Evolutionary conservation across 208 protist genomes (phyloP), one percentile per base, ranked within the genome.

Genomic region (Blastocrithidia nonstop): DNA sequence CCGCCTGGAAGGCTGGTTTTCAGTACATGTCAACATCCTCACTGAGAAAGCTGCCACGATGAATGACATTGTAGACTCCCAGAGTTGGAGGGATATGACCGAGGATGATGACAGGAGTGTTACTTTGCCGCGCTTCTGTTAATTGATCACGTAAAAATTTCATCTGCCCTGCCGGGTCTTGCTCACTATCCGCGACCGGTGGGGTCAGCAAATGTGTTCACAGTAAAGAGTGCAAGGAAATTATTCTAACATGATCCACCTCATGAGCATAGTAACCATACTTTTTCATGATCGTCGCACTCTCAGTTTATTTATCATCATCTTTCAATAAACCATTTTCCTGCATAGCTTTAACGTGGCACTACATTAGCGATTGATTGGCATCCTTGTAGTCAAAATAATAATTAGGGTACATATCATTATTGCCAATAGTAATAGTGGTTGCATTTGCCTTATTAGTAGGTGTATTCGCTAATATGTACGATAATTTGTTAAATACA

Each of bases 121-220:
- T 41, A 4, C 27, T 54, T n/a, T n/a, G 17, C 13, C 49, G 44
- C 40, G 66, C 75, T 27, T 57, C 36, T 25, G 25, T 41, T 19
- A 92, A 42, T 42, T 73, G 31, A 4, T 11, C 38, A 22, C 56
- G 24, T 4, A 92, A 54, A 54, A 84, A 92, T 3, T 41, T 28
- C 19, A 92, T 63, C 50, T 92, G 82, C 2, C 61, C 53, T 26
- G 74, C 86, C 17, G 82, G 82, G 53, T 92, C 83, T 51, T 29
- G 31, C 28, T 57, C 60, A 8, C 24, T 44, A 37, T 61, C 64
- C 27, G 73, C 53, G 37, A 71, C 37, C 27, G 49, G 2, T 4
- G 70, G 72, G 7, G 21, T 8, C 19, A 84, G 21, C 7, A 11
- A 20, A 50, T 61, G 53, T 11, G 70, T 42, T 77, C 82, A 92